Evolutionary conservation across 805 yeast species (phyloP), one percentile per base, ranked within the genome.

Genomic region (Zygosaccharomyces lentus): DNA sequence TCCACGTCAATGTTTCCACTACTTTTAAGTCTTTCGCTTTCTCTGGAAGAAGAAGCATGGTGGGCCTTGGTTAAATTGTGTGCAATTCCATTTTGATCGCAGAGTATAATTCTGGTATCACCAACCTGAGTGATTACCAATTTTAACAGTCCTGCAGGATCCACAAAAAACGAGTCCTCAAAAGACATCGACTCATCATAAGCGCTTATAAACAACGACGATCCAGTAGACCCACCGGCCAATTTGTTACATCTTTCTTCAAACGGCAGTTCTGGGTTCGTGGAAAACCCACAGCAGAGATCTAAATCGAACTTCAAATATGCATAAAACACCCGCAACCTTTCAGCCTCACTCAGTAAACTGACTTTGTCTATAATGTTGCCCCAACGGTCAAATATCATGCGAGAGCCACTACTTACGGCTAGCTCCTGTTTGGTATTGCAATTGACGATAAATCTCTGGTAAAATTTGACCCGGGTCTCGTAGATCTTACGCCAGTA

Each of bases 101-200:
- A 85, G n/a, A 93, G 57, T 2, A 93, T 75, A 5, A 95, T 88
- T 51, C 86, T 77, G 2, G 97, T 85, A 62, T 93, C 99, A 5
- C 99, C 99, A 10, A 91, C 81, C 60, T 93, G 99, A 1, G 95
- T 90, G 15, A 90, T 78, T 0, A 86, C 75, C 17, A 93, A 65
- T 56, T 81, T 80, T 17, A 87, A 73, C 9, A 84, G 68, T 3
- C 85, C 82, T 7, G 74, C 70, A n/a, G 81, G 77, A 50, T 82
- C 80, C 68, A 90, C 51, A 30, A 65, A 60, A 42, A 63, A 66
- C 2, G 65, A 51, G 41, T 64, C 62, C 24, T 62, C 65, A 9
- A 44, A 50, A 2, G 55, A 50, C 21, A 53, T 49, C 8, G 46
- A 40, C 23, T 59, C 61, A 30, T 52, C 55, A 36, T 54, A 58